Percentiles rank a stretch among this genome's conserved stretches.
phyloP scores from a whole-genome alignment of 768 basidiomycete genomes.

The Lactarius hengduanensis region DNA sequence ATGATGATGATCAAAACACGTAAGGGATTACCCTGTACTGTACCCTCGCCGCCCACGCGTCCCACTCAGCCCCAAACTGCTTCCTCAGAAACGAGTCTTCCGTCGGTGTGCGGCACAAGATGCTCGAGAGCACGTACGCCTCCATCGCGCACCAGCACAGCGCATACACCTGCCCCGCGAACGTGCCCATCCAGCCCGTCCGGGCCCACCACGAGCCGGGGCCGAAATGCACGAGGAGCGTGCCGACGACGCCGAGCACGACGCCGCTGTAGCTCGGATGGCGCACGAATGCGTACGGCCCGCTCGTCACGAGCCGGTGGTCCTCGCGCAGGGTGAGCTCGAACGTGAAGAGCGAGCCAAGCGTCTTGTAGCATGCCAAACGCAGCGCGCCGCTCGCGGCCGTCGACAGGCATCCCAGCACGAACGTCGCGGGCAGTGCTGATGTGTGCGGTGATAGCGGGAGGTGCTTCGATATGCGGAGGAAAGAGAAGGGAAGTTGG shows the following conservation, averaged over 20 bases:
- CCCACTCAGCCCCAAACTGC: conserved; percentile 27
- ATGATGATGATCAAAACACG: conserved; percentile 17
- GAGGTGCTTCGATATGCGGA: neutral
- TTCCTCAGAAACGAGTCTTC: conserved; percentile 23
- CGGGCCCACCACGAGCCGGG: conserved; percentile 27
- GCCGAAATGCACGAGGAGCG: conserved; percentile 24
- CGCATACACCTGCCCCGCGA: conserved; percentile 17
- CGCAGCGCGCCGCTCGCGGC: conserved; percentile 21
- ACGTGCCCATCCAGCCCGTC: conserved; percentile 15
- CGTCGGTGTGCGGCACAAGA: conserved; percentile 17
- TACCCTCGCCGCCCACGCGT: conserved; percentile 26
- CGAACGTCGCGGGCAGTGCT: conserved; percentile 11
- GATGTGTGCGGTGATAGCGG: neutral
- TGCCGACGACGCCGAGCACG: conserved; percentile 27
- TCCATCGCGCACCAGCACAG: conserved; percentile 21
- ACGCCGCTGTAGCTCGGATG: conserved; percentile 31
- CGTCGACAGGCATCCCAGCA: conserved; percentile 19
- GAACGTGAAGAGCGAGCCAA: conserved; percentile 29
- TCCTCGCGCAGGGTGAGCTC: conserved; percentile 26
- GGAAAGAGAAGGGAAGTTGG: neutral
- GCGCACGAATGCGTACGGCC: conserved; percentile 31
- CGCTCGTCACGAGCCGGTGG: conserved; percentile 31
- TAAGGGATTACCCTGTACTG: conserved; percentile 25
- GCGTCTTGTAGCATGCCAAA: conserved; percentile 22
- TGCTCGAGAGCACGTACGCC: conserved; percentile 24